A percentile compares a stretch with the other conserved stretches of the same genome.
These are phyloP conservation scores for Ophiorrhiza pumila DNA, from an alignment of 257 asterid species.

Conservation along the genomic window DNA sequence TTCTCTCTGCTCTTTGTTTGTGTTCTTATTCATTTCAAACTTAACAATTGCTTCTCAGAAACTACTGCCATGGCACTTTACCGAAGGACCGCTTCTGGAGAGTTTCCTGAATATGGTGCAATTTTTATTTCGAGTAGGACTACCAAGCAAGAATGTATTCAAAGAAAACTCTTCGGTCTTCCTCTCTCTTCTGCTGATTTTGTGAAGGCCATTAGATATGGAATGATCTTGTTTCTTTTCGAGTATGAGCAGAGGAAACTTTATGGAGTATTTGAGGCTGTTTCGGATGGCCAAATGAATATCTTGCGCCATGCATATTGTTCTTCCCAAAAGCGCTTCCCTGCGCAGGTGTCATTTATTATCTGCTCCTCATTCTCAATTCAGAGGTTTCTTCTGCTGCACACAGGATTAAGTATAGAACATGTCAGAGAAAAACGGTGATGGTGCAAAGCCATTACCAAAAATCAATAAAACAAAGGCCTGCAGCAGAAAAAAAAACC, in stretches of 20 bases:
- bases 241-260: not conserved
- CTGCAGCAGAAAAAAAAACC: constrained; percentile 42
- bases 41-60: no score
- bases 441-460: no score
- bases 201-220: not conserved
- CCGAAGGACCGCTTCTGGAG: not conserved
- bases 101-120: constrained; percentile 14
- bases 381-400: no score
- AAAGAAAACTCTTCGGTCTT: constrained; percentile 11
- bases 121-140: constrained; percentile 10
- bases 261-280: constrained; percentile 14
- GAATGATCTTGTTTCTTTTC: constrained; percentile 13
- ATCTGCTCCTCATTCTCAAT: not conserved
- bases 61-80: not conserved
- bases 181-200: constrained; percentile 4
- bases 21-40: not conserved
- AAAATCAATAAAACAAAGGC: not conserved
- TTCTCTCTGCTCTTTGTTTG: no score
- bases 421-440: not conserved
- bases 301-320: constrained; percentile 1
- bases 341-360: constrained; percentile 8
- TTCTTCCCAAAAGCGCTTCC: constrained; percentile 11
- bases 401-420: constrained; percentile 9
- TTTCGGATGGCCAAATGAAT: constrained; percentile 2
- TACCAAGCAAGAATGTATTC: constrained; percentile 11